phyloP scores from a whole-genome alignment of 768 basidiomycete species.

The Boletus reticuloceps region DNA sequence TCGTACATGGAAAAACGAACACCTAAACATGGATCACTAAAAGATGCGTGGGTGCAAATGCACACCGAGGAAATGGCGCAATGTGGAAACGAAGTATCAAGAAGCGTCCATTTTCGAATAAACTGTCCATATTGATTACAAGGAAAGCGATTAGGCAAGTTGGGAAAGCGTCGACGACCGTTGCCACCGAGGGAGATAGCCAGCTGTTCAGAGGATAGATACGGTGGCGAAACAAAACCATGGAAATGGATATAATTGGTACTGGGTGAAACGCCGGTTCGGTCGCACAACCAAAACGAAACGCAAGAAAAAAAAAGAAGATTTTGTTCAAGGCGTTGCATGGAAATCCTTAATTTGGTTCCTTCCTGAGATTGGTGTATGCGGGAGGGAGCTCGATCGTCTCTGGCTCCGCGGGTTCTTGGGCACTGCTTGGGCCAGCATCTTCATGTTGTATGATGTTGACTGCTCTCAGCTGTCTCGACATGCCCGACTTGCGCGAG shows the following conservation, averaged over 20 bases:
- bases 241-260: slow-evolving; percentile 2
- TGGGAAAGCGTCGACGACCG: not conserved
- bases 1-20: not conserved
- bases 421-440: slow-evolving; percentile 47
- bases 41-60: not conserved
- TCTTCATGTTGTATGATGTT: slow-evolving; percentile 87
- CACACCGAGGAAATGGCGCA: too few species aligned
- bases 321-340: not conserved
- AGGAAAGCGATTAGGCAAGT: not conserved
- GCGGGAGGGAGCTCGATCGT: slow-evolving; percentile 84
- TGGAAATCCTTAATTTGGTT: not conserved
- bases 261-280: not conserved
- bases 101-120: not conserved
- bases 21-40: not conserved
- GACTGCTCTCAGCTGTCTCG: slow-evolving; percentile 60
- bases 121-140: not conserved
- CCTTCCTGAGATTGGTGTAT: slow-evolving; percentile 60
- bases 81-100: not conserved
- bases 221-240: not conserved
- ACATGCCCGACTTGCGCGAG: slow-evolving; percentile 37
- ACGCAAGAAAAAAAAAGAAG: not conserved
- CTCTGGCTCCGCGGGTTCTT: slow-evolving; percentile 49
- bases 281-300: too few species aligned
- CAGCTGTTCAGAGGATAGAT: not conserved
- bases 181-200: not conserved